A percentile compares a stretch with the other conserved stretches of the same genome.
Conservation (phyloP, 23 red algal genomes). For the Chondrus crispus region DNA sequence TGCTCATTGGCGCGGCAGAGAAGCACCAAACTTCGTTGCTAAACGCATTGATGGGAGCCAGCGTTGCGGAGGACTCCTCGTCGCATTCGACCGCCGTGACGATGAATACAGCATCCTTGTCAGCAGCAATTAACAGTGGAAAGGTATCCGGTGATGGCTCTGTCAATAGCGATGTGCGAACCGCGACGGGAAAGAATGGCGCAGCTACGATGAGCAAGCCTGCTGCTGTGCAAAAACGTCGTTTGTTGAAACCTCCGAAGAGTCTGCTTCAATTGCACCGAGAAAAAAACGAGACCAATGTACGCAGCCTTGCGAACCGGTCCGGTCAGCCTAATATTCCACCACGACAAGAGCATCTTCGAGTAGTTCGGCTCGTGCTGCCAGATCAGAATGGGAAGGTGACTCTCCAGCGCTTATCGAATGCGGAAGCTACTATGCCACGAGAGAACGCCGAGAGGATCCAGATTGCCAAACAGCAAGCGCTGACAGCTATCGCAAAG, state of each 20-base stretch:
- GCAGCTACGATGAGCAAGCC: background rate
- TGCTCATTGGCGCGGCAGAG: constrained; percentile 53
- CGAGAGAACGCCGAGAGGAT: background rate
- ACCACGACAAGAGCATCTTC: background rate
- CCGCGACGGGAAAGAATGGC: background rate
- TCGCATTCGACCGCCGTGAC: background rate
- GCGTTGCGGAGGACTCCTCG: too few species aligned
- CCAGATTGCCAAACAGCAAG: background rate
- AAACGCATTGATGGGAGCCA: background rate
- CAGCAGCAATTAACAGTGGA: background rate
- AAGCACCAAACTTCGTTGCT: constrained; percentile 32
- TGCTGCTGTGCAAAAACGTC: too few species aligned
- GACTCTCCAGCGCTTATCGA: background rate
- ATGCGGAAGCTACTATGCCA: background rate
- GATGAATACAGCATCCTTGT: background rate
- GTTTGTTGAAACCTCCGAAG: background rate
- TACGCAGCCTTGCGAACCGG: background rate
- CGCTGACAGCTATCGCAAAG: background rate
- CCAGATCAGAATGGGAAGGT: background rate
- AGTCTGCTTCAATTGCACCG: background rate
- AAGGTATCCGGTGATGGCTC: background rate
- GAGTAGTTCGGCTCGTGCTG: background rate
- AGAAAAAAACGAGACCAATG: background rate
- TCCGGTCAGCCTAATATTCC: background rate
- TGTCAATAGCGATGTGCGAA: background rate